These are phyloP conservation scores for Serendipita indica DNA, from an alignment of 768 basidiomycete species.

Conservation along the genomic window DNA sequence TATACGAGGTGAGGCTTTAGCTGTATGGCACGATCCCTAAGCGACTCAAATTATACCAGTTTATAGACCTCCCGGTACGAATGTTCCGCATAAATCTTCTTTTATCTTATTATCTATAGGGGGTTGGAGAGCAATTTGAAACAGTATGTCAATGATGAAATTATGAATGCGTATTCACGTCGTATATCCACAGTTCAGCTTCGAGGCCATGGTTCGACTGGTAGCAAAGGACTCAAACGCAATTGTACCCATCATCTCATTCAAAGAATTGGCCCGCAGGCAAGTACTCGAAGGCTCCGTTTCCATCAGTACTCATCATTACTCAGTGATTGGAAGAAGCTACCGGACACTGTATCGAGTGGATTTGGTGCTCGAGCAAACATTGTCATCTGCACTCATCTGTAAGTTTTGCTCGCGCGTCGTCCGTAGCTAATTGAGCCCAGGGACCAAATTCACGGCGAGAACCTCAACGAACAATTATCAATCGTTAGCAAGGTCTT, in stretches of 20 bases:
- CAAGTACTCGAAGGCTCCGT: background rate
- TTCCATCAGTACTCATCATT: background rate
- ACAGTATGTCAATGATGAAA: background rate
- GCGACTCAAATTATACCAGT: background rate
- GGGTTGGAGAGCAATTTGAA: conserved; percentile 3
- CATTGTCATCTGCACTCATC: conserved; percentile 6
- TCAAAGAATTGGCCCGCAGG: conserved; percentile 7
- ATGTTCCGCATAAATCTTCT: background rate
- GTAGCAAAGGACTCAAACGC: conserved; percentile 8
- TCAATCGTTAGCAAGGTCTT: conserved; percentile 1
- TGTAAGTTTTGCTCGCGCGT: background rate
- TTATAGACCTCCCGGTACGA: conserved; percentile 1
- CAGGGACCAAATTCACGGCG: conserved; percentile 4
- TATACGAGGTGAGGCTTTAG: background rate
- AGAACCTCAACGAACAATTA: conserved; percentile 1
- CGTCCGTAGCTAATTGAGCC: background rate
- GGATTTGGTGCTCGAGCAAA: background rate
- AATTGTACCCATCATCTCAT: conserved; percentile 1
- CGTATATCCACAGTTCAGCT: background rate
- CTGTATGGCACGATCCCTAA: background rate
- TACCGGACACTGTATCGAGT: background rate
- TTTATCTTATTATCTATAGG: background rate
- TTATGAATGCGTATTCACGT: background rate
- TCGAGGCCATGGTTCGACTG: conserved; percentile 6
- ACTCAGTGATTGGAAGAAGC: conserved; percentile 2